A percentile compares a stretch with the other conserved stretches of the same genome.
Evolutionary conservation across 1,284 basidiomycete species (phyloP).

Genomic region (Cutaneotrichosporon mucoides): DNA sequence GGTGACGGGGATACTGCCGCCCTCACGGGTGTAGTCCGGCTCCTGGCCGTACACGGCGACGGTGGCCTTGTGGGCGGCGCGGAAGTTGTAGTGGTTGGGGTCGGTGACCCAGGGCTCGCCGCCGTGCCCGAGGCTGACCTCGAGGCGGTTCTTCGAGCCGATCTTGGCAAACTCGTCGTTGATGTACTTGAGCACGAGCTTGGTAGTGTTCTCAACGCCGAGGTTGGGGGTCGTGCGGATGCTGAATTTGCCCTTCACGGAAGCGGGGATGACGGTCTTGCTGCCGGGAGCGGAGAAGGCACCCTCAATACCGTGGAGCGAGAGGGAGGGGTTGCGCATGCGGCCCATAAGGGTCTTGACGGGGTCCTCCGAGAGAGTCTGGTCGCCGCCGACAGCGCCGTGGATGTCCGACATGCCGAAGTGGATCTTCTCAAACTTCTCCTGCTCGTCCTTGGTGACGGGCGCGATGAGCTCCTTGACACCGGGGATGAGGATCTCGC

Average conservation of each 20-base stretch:
- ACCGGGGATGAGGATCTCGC: slow-evolving; percentile 85
- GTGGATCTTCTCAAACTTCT: slow-evolving; percentile 68
- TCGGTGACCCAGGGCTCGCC: slow-evolving; percentile 80
- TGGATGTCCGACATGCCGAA: slow-evolving; percentile 70
- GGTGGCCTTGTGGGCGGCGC: slow-evolving; percentile 73
- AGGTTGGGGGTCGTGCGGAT: slow-evolving; percentile 84
- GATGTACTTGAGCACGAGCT: slow-evolving; percentile 68
- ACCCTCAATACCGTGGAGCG: slow-evolving; percentile 94
- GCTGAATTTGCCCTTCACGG: slow-evolving; percentile 85
- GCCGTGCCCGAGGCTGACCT: slow-evolving; percentile 66
- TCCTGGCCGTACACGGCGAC: slow-evolving; percentile 73
- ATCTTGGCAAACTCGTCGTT: slow-evolving; percentile 77
- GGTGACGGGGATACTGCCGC: slow-evolving; percentile 91
- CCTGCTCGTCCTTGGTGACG: slow-evolving; percentile 71
- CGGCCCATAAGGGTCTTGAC: slow-evolving; percentile 58
- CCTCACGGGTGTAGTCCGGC: slow-evolving; percentile 88
- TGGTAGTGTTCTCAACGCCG: slow-evolving; percentile 65
- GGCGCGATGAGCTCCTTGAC: slow-evolving; percentile 81
- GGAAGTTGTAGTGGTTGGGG: slow-evolving; percentile 82
- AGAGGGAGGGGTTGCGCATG: slow-evolving; percentile 69
- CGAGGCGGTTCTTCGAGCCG: slow-evolving; percentile 71
- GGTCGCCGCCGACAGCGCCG: slow-evolving; percentile 68
- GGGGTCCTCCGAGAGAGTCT: slow-evolving; percentile 76
- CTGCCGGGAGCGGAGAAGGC: slow-evolving; percentile 81
- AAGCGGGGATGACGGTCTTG: slow-evolving; percentile 94